phyloP scores from a whole-genome alignment of 2,329 filamentous ascomycete species.

The Helotiales sp. region DNA sequence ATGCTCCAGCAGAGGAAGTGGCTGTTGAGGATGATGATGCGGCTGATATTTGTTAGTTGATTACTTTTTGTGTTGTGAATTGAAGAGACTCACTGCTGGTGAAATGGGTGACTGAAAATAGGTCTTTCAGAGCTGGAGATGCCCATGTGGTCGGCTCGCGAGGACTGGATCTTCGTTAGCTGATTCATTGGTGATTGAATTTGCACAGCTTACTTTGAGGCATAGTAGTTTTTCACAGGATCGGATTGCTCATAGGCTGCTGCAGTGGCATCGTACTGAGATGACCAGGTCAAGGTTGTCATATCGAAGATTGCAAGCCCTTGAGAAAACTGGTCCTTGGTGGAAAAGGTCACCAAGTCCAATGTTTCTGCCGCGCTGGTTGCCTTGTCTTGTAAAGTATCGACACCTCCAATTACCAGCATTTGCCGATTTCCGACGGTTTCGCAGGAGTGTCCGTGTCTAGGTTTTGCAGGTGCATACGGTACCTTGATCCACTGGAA shows the following conservation, averaged over 20 bases:
- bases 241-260: slow-evolving; percentile 23
- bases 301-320: slow-evolving; percentile 32
- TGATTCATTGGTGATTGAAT: neutral
- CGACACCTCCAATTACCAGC: slow-evolving; percentile 27
- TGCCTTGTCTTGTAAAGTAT: slow-evolving; percentile 16
- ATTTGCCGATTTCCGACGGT: slow-evolving; percentile 29
- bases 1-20: neutral
- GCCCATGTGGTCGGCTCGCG: slow-evolving; percentile 17
- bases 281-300: slow-evolving; percentile 24
- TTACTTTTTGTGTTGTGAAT: neutral
- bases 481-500: slow-evolving; percentile 32
- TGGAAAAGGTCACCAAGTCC: slow-evolving; percentile 18
- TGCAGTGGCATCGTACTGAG: slow-evolving; percentile 22
- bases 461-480: slow-evolving; percentile 15
- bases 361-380: slow-evolving; percentile 5
- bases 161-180: neutral
- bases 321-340: slow-evolving; percentile 22
- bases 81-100: neutral
- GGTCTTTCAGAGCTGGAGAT: slow-evolving; percentile 2
- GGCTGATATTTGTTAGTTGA: neutral
- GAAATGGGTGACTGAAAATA: slow-evolving; percentile 21
- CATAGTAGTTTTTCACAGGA: slow-evolving; percentile 28
- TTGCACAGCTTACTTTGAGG: slow-evolving; percentile 11
- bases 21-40: neutral
- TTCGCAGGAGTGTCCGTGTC: slow-evolving; percentile 24